phyloP scores from a whole-genome alignment of 2,329 filamentous ascomycete species.

The Sporothrix inflata region DNA sequence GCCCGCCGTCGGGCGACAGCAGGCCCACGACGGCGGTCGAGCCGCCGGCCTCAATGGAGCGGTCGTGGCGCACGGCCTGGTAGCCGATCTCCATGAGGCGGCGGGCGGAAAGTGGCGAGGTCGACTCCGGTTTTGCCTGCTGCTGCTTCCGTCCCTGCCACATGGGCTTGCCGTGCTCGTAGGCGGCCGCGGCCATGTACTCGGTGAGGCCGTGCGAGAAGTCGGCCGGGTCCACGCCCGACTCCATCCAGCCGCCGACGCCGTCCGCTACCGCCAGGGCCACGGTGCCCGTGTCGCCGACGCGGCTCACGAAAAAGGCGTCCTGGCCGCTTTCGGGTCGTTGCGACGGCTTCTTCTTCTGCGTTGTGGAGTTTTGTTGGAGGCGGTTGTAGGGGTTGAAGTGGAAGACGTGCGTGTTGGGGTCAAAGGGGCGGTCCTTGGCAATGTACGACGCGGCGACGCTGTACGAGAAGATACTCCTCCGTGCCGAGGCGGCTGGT shows the following conservation, averaged over 20 bases:
- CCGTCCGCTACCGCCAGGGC: slow-evolving; percentile 92
- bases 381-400: slow-evolving; percentile 69
- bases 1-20: slow-evolving; percentile 68
- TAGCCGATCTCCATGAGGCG: slow-evolving; percentile 82
- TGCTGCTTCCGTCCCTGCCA: slow-evolving; percentile 33
- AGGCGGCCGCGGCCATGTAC: slow-evolving; percentile 82
- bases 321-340: slow-evolving; percentile 87
- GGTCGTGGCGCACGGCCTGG: slow-evolving; percentile 75
- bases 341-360: slow-evolving; percentile 49
- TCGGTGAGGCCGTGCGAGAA: slow-evolving; percentile 94
- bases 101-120: slow-evolving; percentile 61
- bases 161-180: slow-evolving; percentile 52
- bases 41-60: slow-evolving; percentile 76
- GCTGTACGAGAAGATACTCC: slow-evolving; percentile 63
- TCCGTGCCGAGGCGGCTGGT: neutral
- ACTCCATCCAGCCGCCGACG: slow-evolving; percentile 93
- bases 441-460: slow-evolving; percentile 75
- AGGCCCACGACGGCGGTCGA: slow-evolving; percentile 92
- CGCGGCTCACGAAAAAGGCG: slow-evolving; percentile 86
- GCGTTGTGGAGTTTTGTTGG: slow-evolving; percentile 51
- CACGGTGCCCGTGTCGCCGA: slow-evolving; percentile 72
- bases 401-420: slow-evolving; percentile 70
- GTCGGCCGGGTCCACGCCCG: slow-evolving; percentile 89
- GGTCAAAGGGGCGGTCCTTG: slow-evolving; percentile 70
- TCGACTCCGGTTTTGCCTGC: slow-evolving; percentile 34